Evolutionary conservation across 140 eudicot genomes (phyloP).

Genomic region (Bidens hawaiensis): DNA sequence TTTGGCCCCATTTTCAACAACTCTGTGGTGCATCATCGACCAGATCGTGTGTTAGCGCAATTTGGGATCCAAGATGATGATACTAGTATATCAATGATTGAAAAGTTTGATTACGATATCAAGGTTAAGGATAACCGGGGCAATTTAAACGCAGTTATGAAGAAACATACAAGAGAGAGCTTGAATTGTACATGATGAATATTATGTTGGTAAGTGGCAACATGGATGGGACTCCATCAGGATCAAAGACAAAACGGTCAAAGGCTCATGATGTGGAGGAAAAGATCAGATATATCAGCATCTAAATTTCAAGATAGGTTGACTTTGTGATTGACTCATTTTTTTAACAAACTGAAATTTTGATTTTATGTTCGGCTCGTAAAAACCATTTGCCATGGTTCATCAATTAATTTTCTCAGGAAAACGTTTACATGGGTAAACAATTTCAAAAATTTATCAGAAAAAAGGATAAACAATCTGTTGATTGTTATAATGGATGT

Average conservation of each 20-base stretch:
- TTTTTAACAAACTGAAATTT: too few species aligned
- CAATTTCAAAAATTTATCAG: too few species aligned
- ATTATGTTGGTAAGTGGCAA: background rate
- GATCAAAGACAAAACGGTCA: too few species aligned
- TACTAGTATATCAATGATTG: background rate
- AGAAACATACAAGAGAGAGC: background rate
- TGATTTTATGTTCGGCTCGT: too few species aligned
- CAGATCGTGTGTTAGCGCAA: background rate
- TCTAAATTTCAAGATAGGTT: background rate
- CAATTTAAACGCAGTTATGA: background rate
- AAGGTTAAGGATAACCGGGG: too few species aligned
- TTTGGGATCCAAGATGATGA: background rate
- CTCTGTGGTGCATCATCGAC: conserved; percentile 1
- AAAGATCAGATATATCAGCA: background rate
- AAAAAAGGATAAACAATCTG: too few species aligned
- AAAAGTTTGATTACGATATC: background rate
- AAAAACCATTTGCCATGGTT: too few species aligned
- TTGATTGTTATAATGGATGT: too few species aligned
- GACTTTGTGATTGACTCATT: too few species aligned
- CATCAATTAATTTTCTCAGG: too few species aligned
- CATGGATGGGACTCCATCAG: background rate
- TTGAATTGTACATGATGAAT: background rate
- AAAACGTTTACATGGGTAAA: too few species aligned
- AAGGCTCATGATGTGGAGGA: background rate
- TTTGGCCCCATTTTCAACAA: background rate